A percentile compares a stretch with the other conserved stretches of the same genome.
Conservation (phyloP, 78 protist species). For the Speleostelium caveatum region DNA sequence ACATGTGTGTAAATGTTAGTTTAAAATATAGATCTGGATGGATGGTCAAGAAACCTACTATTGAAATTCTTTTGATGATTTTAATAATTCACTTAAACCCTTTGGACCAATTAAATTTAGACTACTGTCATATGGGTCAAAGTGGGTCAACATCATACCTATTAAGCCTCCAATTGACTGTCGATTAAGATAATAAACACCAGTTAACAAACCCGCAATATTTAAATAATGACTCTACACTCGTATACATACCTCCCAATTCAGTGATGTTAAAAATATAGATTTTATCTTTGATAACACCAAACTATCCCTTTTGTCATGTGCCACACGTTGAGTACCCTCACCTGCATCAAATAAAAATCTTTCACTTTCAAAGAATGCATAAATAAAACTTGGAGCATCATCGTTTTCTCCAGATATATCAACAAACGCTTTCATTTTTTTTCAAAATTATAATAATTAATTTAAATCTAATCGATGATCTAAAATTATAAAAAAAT, state of each 20-base stretch:
- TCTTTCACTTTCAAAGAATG: conserved; percentile 54
- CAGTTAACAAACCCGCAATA: too few relatives aligned
- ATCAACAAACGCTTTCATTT: conserved; percentile 53
- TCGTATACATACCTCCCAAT: too few relatives aligned
- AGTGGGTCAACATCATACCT: neutral
- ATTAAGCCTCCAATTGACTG: neutral
- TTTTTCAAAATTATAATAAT: too few relatives aligned
- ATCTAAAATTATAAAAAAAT: too few relatives aligned
- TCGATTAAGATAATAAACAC: too few relatives aligned
- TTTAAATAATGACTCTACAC: too few relatives aligned
- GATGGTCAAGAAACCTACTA: too few relatives aligned
- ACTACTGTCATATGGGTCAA: neutral
- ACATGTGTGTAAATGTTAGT: too few relatives aligned
- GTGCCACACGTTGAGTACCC: neutral
- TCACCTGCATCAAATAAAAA: conserved; percentile 35
- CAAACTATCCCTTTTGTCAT: conserved; percentile 2
- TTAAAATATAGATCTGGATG: too few relatives aligned
- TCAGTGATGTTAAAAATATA: neutral
- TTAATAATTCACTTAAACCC: conserved; percentile 28
- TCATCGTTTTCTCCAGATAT: conserved; percentile 36
- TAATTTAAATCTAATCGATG: too few relatives aligned
- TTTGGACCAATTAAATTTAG: conserved; percentile 53
- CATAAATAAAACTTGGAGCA: conserved; percentile 11
- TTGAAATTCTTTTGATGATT: conserved; percentile 45
- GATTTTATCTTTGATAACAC: neutral